Conservation (phyloP, 228 moss, liverwort and hornwort genomes). For the Sphagnum magellanicum region DNA sequence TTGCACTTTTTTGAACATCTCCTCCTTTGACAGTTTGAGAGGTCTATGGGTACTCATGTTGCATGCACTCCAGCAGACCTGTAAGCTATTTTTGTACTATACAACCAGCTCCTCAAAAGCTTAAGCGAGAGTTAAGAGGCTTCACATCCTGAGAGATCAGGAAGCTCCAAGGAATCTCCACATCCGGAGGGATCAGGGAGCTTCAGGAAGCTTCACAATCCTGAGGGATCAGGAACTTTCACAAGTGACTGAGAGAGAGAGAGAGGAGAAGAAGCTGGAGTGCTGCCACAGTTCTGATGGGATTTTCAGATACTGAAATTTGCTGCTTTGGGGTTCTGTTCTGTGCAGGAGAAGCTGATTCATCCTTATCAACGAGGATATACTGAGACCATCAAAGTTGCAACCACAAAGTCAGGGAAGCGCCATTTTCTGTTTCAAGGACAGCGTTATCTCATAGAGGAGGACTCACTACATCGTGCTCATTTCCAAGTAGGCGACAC, state of each 20-base stretch:
- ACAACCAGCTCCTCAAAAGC: background rate
- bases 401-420: conserved; percentile 20
- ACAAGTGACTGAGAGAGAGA: background rate
- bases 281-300: background rate
- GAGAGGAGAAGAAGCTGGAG: background rate
- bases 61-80: background rate
- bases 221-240: background rate
- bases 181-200: too few relatives aligned
- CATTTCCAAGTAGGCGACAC: conserved; percentile 23
- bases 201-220: too few relatives aligned
- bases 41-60: too few relatives aligned
- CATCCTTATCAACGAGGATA: conserved; percentile 28
- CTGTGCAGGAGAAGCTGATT: conserved; percentile 16
- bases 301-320: background rate
- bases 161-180: too few relatives aligned
- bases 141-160: too few relatives aligned
- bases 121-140: too few relatives aligned
- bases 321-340: background rate
- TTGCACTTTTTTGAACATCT: background rate
- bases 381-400: conserved; percentile 25
- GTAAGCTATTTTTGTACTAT: background rate
- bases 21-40: background rate
- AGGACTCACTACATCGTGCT: conserved; percentile 22
- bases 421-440: conserved; percentile 43
- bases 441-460: conserved; percentile 35